Evolutionary conservation across 2,329 filamentous ascomycete genomes (phyloP).

Genomic region (Nannizziopsis barbatae): DNA sequence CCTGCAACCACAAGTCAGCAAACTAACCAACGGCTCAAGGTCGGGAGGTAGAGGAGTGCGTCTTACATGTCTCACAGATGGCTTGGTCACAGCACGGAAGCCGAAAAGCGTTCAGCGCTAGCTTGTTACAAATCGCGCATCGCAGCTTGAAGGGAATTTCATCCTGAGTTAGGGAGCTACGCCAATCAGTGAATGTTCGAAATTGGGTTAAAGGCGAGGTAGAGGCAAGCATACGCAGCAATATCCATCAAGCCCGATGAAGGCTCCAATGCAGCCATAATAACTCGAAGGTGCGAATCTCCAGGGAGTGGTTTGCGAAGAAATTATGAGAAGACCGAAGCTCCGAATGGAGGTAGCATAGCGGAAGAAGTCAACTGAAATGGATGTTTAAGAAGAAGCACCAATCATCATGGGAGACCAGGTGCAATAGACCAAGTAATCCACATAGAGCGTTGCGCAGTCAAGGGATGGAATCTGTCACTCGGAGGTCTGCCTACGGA

Average conservation of each 20-base stretch:
- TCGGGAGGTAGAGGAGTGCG: too few relatives aligned
- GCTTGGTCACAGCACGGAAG: slow-evolving; percentile 91
- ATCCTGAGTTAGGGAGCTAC: slow-evolving; percentile 63
- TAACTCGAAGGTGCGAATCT: not conserved
- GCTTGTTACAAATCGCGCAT: slow-evolving; percentile 84
- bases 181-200: not conserved
- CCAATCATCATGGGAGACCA: too few relatives aligned
- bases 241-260: slow-evolving; percentile 35
- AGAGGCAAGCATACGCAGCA: slow-evolving; percentile 25
- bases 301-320: not conserved
- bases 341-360: not conserved
- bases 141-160: slow-evolving; percentile 93
- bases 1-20: slow-evolving; percentile 38
- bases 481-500: not conserved
- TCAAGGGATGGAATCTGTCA: too few relatives aligned
- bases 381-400: too few relatives aligned
- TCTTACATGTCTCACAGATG: slow-evolving; percentile 79
- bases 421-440: too few relatives aligned
- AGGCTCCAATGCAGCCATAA: slow-evolving; percentile 32
- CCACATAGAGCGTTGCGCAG: too few relatives aligned
- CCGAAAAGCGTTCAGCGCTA: slow-evolving; percentile 82
- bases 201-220: not conserved
- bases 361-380: too few relatives aligned
- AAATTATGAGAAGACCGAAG: not conserved
- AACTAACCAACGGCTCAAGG: not conserved